Evolutionary conservation across 2,329 filamentous ascomycete genomes (phyloP), one percentile per base, ranked within the genome.

Genomic region (Pseudocercospora macadamiae): DNA sequence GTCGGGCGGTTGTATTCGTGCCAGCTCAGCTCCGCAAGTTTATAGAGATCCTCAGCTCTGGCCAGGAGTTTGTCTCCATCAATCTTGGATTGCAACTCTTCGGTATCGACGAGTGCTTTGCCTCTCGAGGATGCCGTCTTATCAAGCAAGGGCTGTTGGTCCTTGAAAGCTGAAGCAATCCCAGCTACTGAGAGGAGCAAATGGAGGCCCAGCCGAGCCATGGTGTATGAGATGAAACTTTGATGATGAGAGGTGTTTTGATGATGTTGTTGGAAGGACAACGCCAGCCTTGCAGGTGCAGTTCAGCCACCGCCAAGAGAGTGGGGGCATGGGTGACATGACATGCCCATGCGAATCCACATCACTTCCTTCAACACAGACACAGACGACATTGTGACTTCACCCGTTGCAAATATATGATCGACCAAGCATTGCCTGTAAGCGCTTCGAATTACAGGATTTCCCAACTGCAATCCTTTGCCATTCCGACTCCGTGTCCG

Each of bases 1-100:
- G 88, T 90, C 1, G 88, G 88, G 66, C 87, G 87, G 61, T 83
- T 83, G 68, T 86, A 89, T 62, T 89, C 85, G 1, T 80, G 76
- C 60, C 82, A 75, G 9, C 82, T 80, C 53, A 81, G 76, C 71
- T 86, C 78, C 0, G 88, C 87, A 55, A 89, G 82, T 52, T 82
- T 76, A 66, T 83, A 89, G 7, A 91, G 81, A 37, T 83, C 73
- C 66, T 86, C 77, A 3, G 88, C 84, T 18, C 86, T 83, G 4
- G 77, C 73, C 39, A 87, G 73, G 5, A 91, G 82, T 21, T 81
- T 83, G 16, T 83, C 75, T 37, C 75, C 73, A 16, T 75, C 78
- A 73, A 91, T 87, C 59, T 76, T 76, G 14, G 74, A 75, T 73
- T 89, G 84, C 2, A 89, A 77, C 12, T 75, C 73, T 68, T 84